These are phyloP conservation scores for Alternaria alternata DNA, from an alignment of 2,329 filamentous ascomycete genomes.

Conservation along the genomic window DNA sequence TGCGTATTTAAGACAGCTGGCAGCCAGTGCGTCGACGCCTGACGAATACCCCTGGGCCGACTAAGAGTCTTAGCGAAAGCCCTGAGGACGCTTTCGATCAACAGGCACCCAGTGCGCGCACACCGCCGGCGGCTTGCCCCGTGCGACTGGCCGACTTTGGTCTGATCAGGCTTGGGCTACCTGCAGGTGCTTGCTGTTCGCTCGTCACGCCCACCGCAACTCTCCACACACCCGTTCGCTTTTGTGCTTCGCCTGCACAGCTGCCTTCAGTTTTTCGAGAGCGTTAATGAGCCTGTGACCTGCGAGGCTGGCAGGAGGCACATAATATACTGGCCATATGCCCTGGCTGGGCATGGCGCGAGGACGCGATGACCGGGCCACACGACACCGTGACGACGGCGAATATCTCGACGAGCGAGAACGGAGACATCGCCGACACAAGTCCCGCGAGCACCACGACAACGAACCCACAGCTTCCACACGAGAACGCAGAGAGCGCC, in stretches of 20 bases:
- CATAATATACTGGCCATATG: conserved; percentile 36
- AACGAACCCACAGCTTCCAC: conserved; percentile 33
- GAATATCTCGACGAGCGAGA: conserved; percentile 39
- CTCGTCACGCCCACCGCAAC: conserved; percentile 39
- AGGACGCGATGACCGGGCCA: conserved; percentile 41
- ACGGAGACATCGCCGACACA: conserved; percentile 38
- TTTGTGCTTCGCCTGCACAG: conserved; percentile 42
- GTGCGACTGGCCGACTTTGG: conserved; percentile 37
- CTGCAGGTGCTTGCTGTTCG: conserved; percentile 44
- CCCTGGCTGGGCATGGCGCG: conserved; percentile 45
- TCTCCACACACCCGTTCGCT: conserved; percentile 33
- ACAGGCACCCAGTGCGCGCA: conserved; percentile 35
- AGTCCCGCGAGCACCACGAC: conserved; percentile 36
- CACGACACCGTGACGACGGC: conserved; percentile 42
- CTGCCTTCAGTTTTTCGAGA: conserved; percentile 39
- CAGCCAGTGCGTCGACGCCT: conserved; percentile 37
- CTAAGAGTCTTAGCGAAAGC: conserved; percentile 33
- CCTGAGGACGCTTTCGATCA: conserved; percentile 41
- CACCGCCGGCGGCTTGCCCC: conserved; percentile 44
- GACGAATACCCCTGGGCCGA: conserved; percentile 35
- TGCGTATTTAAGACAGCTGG: conserved; percentile 36
- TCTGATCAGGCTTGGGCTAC: conserved; percentile 31
- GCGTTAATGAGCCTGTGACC: conserved; percentile 36
- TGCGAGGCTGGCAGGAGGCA: conserved; percentile 38
- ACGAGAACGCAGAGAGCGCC: conserved; percentile 44